Evolutionary conservation across 352 stramenopile genomes (phyloP).

Genomic region (Pythium oligandrum): DNA sequence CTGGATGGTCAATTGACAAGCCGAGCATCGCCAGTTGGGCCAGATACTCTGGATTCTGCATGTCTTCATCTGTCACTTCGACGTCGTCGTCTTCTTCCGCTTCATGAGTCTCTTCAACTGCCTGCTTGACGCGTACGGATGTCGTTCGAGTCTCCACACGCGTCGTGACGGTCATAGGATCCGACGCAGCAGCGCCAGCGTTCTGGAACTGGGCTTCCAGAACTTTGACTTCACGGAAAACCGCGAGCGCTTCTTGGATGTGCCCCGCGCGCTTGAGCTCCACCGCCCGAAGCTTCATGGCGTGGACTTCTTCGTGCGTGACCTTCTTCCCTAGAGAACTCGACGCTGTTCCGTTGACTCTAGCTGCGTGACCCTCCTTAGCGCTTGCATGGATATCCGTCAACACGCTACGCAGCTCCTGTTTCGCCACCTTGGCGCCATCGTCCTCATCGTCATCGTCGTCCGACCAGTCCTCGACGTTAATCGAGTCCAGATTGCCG

Average conservation of each 20-base stretch:
- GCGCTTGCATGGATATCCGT: constrained; percentile 30
- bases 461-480: constrained; percentile 23
- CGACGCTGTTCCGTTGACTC: neutral
- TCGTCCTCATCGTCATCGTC: constrained; percentile 14
- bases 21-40: constrained; percentile 51
- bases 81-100: constrained; percentile 29
- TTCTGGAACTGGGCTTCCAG: constrained; percentile 28
- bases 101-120: constrained; percentile 7
- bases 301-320: constrained; percentile 23
- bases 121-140: neutral
- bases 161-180: neutral
- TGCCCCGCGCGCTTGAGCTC: constrained; percentile 49
- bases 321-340: neutral
- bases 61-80: constrained; percentile 75
- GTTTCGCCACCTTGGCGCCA: constrained; percentile 15
- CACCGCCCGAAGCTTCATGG: constrained; percentile 51
- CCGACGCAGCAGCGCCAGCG: neutral
- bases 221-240: constrained; percentile 56
- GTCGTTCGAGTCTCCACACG: neutral
- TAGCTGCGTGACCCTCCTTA: constrained; percentile 7
- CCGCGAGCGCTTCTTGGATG: constrained; percentile 42
- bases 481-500: constrained; percentile 16
- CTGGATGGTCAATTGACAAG: constrained; percentile 9
- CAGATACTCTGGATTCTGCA: constrained; percentile 65
- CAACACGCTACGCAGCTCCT: constrained; percentile 33